These are phyloP conservation scores for Camellia lanceoleosa DNA, from an alignment of 148 eudicot genomes.

Conservation along the genomic window DNA sequence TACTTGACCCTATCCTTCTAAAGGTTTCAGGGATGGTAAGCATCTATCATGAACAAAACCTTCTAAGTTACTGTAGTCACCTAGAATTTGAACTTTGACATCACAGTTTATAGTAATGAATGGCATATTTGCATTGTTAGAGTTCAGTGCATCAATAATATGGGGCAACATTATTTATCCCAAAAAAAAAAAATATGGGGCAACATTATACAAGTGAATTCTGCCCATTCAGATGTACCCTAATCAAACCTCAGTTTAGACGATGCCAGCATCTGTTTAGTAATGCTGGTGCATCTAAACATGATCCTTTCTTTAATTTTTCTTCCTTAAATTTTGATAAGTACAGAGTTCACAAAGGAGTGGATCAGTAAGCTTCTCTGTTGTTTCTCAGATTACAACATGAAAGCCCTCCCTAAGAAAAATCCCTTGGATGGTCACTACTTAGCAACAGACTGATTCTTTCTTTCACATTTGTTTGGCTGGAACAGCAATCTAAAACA, in stretches of 20 bases:
- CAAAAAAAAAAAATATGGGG: background rate
- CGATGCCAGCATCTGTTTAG: background rate
- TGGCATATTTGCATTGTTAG: background rate
- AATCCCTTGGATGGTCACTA: background rate
- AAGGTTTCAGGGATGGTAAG: background rate
- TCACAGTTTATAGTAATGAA: background rate
- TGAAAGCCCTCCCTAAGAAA: background rate
- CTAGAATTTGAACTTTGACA: too few relatives aligned
- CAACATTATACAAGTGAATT: background rate
- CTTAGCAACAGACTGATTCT: background rate
- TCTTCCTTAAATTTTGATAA: background rate
- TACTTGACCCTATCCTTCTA: background rate
- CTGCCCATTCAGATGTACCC: background rate
- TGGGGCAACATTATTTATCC: background rate
- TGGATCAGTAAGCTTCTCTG: background rate
- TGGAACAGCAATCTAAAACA: constrained; percentile 1
- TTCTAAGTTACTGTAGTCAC: too few relatives aligned
- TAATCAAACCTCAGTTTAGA: background rate
- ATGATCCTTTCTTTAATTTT: background rate
- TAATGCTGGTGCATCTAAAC: background rate
- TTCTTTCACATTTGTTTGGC: background rate
- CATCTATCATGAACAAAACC: background rate
- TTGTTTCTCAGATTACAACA: background rate
- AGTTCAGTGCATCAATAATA: background rate
- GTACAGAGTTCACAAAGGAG: background rate